phyloP scores from a whole-genome alignment of 345 rosid genomes.

The Gossypium rotundifolium region DNA sequence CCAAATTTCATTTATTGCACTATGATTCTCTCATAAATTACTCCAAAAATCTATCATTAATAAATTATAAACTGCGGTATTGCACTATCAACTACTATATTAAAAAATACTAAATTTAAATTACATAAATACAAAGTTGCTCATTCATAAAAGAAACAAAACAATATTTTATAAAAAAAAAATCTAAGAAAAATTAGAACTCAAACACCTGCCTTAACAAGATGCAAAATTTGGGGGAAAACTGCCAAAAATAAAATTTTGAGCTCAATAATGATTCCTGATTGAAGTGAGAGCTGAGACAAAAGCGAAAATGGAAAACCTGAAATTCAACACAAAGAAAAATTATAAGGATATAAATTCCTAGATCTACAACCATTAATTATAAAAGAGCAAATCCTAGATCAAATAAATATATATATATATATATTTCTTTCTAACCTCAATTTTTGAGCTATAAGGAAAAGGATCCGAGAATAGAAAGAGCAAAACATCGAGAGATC shows the following conservation, averaged over 20 bases:
- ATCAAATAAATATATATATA: background rate
- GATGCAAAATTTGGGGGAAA: background rate
- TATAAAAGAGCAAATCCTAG: background rate
- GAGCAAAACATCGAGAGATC: conserved; percentile 36
- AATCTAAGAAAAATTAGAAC: background rate
- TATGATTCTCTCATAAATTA: background rate
- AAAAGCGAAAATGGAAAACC: conserved; percentile 31
- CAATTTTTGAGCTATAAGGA: conserved; percentile 23
- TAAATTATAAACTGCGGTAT: background rate
- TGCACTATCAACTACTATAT: background rate
- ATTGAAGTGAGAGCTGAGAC: conserved; percentile 33
- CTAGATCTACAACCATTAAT: conserved; percentile 5
- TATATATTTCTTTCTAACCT: conserved; percentile 14
- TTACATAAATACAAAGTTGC: background rate
- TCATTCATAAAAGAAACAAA: background rate
- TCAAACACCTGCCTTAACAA: conserved; percentile 3
- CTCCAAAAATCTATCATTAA: background rate
- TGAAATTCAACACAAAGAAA: conserved; percentile 17
- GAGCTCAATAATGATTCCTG: conserved; percentile 23
- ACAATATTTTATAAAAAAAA: background rate
- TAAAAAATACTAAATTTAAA: background rate
- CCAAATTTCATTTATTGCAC: conserved; percentile 1
- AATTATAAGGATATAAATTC: background rate
- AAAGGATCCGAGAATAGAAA: conserved; percentile 31
- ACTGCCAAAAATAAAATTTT: background rate